phyloP scores from a whole-genome alignment of 208 protist genomes.

The Endotrypanum monterogeii region DNA sequence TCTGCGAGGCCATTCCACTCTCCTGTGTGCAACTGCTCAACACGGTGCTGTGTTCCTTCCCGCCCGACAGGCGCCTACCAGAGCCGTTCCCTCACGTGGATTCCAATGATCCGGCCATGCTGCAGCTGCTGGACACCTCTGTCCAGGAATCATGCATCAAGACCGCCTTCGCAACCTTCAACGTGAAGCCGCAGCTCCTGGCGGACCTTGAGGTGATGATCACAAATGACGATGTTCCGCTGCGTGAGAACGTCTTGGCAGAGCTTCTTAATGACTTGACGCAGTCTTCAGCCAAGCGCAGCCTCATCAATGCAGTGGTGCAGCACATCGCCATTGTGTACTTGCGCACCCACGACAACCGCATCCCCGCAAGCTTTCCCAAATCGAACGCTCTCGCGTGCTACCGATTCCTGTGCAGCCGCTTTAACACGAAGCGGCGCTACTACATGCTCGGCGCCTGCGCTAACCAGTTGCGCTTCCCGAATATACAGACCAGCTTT shows the following conservation, averaged over 20 bases:
- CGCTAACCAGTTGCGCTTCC: slow-evolving; percentile 99
- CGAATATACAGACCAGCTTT: slow-evolving; percentile 99
- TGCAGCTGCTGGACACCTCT: slow-evolving; percentile 82
- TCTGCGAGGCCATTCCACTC: slow-evolving; percentile 95
- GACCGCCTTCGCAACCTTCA: slow-evolving; percentile 44
- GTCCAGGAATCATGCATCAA: slow-evolving; percentile 89
- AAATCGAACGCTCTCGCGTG: slow-evolving; percentile 94
- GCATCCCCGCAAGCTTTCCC: slow-evolving; percentile 33
- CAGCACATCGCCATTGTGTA: slow-evolving; percentile 94
- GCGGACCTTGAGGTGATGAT: slow-evolving; percentile 35
- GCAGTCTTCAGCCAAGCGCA: slow-evolving; percentile 68
- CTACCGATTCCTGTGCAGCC: slow-evolving; percentile 92
- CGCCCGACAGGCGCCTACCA: slow-evolving; percentile 95
- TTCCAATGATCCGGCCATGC: slow-evolving; percentile 89
- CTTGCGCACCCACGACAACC: slow-evolving; percentile 41
- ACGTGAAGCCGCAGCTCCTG: slow-evolving; percentile 53
- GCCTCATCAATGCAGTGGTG: slow-evolving; percentile 97
- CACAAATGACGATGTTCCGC: slow-evolving; percentile 43
- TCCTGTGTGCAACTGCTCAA: slow-evolving; percentile 98
- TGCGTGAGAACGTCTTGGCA: slow-evolving; percentile 33
- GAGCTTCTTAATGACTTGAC: slow-evolving; percentile 54
- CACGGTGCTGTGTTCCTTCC: slow-evolving; percentile 96
- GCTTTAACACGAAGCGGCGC: slow-evolving; percentile 93
- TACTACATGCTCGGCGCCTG: slow-evolving; percentile 98
- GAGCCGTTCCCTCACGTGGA: slow-evolving; percentile 89